phyloP scores from a whole-genome alignment of 75 land plant species.

The Ceratopteris richardii region DNA sequence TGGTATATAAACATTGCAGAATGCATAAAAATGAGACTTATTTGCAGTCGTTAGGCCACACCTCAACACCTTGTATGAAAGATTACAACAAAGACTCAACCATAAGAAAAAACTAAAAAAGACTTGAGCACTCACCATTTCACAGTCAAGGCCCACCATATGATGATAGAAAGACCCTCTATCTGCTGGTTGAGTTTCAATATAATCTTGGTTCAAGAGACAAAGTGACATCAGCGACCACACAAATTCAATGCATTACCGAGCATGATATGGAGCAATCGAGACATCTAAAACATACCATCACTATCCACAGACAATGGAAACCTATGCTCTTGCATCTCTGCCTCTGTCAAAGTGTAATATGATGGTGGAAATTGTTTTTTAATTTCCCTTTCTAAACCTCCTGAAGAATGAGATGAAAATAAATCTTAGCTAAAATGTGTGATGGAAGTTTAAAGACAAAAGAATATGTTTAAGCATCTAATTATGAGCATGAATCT shows the following conservation, averaged over 20 bases:
- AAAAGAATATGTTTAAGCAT: no score
- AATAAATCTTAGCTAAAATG: no score
- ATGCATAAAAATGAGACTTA: no score
- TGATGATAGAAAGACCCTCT: slow-evolving; percentile 29
- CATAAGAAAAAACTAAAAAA: background rate
- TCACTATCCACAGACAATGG: slow-evolving; percentile 13
- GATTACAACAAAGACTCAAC: no score
- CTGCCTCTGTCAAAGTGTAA: slow-evolving; percentile 57
- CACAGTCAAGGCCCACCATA: slow-evolving; percentile 76
- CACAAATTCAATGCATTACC: no score
- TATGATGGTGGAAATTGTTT: slow-evolving; percentile 63
- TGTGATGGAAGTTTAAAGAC: background rate
- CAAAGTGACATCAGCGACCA: no score
- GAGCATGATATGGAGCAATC: no score
- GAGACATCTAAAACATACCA: background rate
- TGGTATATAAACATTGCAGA: no score
- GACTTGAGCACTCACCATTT: slow-evolving; percentile 48
- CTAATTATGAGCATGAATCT: no score
- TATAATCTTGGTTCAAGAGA: slow-evolving; percentile 38
- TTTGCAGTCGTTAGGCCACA: no score
- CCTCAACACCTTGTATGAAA: no score
- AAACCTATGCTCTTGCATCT: slow-evolving; percentile 80
- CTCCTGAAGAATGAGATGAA: background rate
- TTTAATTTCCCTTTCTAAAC: background rate
- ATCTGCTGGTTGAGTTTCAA: slow-evolving; percentile 55